Evolutionary conservation across 768 basidiomycete genomes (phyloP).

Genomic region (Podaxis sp.): DNA sequence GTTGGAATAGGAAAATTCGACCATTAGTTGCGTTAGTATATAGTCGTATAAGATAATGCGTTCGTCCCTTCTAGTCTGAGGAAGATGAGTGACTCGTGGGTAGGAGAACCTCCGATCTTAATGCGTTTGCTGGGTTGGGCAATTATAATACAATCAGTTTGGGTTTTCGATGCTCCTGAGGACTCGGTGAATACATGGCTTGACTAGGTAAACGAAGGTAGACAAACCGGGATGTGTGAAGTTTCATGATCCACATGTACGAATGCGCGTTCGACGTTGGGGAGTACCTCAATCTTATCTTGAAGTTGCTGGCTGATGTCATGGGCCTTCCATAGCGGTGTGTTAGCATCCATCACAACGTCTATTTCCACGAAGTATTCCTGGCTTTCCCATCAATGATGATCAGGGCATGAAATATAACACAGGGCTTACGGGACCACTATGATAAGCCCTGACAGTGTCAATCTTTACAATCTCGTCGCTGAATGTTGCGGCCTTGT

Average conservation of each 20-base stretch:
- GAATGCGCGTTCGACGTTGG: constrained; percentile 90
- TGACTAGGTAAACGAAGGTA: neutral
- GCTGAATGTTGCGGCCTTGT: constrained; percentile 90
- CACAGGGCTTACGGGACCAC: constrained; percentile 33
- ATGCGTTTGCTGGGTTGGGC: constrained; percentile 3
- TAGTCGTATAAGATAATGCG: neutral
- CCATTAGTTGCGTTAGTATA: constrained; percentile 9
- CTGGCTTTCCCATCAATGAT: constrained; percentile 30
- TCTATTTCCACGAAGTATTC: constrained; percentile 96
- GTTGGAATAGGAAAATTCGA: neutral
- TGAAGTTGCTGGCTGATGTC: constrained; percentile 82
- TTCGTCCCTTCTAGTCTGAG: constrained; percentile 1
- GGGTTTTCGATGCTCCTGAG: constrained; percentile 50
- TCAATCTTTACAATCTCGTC: constrained; percentile 85
- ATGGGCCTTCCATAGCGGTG: constrained; percentile 87
- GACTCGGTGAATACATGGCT: constrained; percentile 1
- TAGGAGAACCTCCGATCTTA: no score
- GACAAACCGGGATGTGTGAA: constrained; percentile 59
- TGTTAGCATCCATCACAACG: constrained; percentile 86
- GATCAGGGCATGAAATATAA: constrained; percentile 10
- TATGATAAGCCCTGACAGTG: constrained; percentile 91
- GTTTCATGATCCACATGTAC: constrained; percentile 96
- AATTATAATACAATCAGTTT: constrained; percentile 21
- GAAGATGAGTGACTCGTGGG: neutral
- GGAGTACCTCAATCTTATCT: constrained; percentile 85